A percentile compares a stretch with the other conserved stretches of the same genome.
phyloP scores from a whole-genome alignment of 495 filamentous ascomycete genomes.

The Lasiosphaeria hispida region DNA sequence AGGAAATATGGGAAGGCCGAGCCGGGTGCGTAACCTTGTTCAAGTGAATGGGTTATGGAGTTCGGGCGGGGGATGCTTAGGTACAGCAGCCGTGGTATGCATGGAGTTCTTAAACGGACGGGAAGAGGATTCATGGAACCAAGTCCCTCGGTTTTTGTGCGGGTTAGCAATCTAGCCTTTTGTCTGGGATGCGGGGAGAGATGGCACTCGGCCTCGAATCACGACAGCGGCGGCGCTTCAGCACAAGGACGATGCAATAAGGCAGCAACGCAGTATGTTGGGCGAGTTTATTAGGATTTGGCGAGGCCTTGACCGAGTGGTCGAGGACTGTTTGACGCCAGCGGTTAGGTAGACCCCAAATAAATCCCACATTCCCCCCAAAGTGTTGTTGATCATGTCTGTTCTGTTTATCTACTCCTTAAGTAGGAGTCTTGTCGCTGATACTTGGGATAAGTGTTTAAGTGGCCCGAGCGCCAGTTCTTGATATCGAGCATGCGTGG shows the following conservation, averaged over 20 bases:
- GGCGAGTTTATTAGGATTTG: conserved; percentile 3
- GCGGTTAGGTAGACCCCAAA: conserved; percentile 11
- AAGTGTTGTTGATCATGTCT: not conserved
- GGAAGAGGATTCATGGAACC: conserved; percentile 4
- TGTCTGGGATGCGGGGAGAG: conserved; percentile 4
- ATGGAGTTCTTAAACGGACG: conserved; percentile 18
- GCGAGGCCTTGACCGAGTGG: conserved; percentile 16
- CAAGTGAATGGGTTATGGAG: conserved; percentile 27
- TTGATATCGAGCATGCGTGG: not conserved
- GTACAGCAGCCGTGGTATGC: not conserved
- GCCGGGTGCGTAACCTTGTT: conserved; percentile 19
- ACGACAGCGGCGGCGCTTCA: not conserved
- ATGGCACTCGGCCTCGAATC: not conserved
- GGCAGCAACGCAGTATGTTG: conserved; percentile 1
- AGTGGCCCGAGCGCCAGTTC: too few species aligned
- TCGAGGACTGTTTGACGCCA: conserved; percentile 9
- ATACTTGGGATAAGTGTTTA: not conserved
- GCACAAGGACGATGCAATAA: too few species aligned
- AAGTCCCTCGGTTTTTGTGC: not conserved
- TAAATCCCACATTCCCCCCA: conserved; percentile 9
- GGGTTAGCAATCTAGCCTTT: not conserved
- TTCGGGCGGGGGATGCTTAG: conserved; percentile 10
- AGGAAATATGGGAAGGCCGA: conserved; percentile 11
- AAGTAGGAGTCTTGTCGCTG: too few species aligned
- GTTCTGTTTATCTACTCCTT: not conserved